Evolutionary conservation across 208 protist species (phyloP).

Genomic region (Zelonia costaricensis): DNA sequence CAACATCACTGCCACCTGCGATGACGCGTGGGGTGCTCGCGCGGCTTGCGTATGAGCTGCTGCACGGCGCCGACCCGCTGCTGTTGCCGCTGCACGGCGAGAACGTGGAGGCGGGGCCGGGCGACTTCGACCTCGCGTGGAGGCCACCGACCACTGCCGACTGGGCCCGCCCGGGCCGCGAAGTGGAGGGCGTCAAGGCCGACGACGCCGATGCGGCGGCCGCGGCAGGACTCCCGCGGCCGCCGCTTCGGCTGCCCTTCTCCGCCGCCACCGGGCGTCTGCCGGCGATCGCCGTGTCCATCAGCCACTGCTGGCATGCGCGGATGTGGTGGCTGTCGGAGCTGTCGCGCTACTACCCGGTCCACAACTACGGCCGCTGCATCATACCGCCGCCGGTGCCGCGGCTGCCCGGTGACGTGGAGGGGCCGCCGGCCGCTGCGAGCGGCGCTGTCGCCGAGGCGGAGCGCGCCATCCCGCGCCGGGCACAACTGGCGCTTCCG

Average conservation of each 20-base stretch:
- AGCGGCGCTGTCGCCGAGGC: too few relatives aligned
- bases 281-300: constrained; percentile 27
- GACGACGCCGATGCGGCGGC: too few relatives aligned
- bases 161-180: background rate
- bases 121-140: too few relatives aligned
- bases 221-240: too few relatives aligned
- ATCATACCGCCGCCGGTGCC: constrained; percentile 4
- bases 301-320: constrained; percentile 23
- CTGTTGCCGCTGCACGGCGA: constrained; percentile 15
- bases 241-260: background rate
- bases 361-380: constrained; percentile 50
- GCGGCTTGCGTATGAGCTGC: constrained; percentile 10
- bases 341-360: constrained; percentile 35
- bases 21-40: background rate
- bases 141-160: background rate
- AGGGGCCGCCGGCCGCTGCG: too few relatives aligned
- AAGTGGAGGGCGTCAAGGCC: background rate
- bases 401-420: constrained; percentile 10
- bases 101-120: background rate
- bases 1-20: background rate
- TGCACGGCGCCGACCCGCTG: constrained; percentile 14
- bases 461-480: constrained; percentile 23
- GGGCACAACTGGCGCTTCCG: background rate
- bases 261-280: constrained; percentile 9
- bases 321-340: constrained; percentile 26